Conservation (phyloP, 2,329 filamentous ascomycete genomes). For the Pseudocercospora crystallina region DNA sequence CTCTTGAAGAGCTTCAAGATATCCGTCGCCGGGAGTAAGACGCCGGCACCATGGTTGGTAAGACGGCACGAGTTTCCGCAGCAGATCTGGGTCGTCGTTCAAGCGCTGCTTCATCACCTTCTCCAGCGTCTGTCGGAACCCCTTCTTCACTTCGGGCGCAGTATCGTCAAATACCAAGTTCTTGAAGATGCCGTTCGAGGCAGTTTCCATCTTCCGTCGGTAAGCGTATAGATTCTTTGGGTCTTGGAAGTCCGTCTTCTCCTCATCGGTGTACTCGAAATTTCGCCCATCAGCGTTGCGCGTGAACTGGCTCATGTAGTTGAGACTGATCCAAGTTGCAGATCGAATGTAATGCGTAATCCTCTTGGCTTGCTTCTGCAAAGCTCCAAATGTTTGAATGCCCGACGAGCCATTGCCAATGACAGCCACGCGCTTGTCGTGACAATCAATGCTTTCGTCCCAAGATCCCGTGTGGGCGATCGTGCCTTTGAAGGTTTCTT, state of each 20-base stretch:
- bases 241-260: no score
- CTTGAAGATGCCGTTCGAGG: neutral
- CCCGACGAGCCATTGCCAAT: constrained; percentile 78
- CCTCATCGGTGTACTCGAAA: neutral
- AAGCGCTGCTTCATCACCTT: neutral
- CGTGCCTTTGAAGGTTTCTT: constrained; percentile 63
- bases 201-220: neutral
- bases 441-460: constrained; percentile 66
- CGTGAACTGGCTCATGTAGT: constrained; percentile 2
- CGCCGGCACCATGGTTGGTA: constrained; percentile 64
- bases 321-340: neutral
- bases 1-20: constrained; percentile 50
- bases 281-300: neutral
- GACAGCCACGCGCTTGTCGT: constrained; percentile 66
- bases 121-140: neutral
- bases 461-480: constrained; percentile 72
- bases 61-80: constrained; percentile 36
- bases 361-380: constrained; percentile 44
- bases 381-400: constrained; percentile 69
- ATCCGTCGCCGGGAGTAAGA: constrained; percentile 58
- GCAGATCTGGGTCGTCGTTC: constrained; percentile 37
- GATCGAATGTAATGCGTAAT: neutral
- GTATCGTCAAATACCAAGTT: no score
- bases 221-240: neutral
- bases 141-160: no score